These are phyloP conservation scores for Plasmodium inui DNA, from an alignment of 169 alveolate genomes.

Conservation along the genomic window DNA sequence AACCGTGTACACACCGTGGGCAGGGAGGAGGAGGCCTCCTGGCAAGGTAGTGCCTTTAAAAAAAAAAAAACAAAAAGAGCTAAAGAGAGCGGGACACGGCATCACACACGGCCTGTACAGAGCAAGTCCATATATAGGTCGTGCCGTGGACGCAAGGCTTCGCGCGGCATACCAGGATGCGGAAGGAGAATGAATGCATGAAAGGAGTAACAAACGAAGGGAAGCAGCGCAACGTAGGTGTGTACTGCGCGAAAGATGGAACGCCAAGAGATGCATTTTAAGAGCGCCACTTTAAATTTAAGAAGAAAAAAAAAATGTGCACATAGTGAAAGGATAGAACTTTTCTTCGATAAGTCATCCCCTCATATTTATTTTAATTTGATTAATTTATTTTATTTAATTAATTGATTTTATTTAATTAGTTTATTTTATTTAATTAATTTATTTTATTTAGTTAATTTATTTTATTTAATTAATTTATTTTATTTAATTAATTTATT, in stretches of 20 bases:
- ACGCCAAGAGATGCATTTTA: not conserved
- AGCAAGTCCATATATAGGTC: not conserved
- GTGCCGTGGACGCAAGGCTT: not conserved
- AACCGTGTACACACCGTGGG: not conserved
- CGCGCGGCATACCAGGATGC: not conserved
- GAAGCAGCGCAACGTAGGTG: not conserved
- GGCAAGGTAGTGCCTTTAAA: not conserved
- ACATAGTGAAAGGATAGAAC: not conserved
- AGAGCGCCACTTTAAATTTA: not conserved
- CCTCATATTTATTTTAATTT: too few species aligned
- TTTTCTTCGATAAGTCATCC: not conserved
- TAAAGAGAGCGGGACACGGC: not conserved
- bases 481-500: too few species aligned
- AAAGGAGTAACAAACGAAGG: not conserved
- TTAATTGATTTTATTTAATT: too few species aligned
- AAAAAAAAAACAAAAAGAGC: not conserved
- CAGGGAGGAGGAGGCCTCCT: not conserved
- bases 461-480: too few species aligned
- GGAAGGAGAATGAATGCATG: not conserved
- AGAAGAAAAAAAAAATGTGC: not conserved
- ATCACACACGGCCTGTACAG: not conserved
- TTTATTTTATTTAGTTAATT: too few species aligned
- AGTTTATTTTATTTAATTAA: too few species aligned
- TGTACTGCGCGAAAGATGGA: not conserved
- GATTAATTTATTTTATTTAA: too few species aligned